Conservation (phyloP, 208 protist species). For the Leishmania braziliensis region DNA sequence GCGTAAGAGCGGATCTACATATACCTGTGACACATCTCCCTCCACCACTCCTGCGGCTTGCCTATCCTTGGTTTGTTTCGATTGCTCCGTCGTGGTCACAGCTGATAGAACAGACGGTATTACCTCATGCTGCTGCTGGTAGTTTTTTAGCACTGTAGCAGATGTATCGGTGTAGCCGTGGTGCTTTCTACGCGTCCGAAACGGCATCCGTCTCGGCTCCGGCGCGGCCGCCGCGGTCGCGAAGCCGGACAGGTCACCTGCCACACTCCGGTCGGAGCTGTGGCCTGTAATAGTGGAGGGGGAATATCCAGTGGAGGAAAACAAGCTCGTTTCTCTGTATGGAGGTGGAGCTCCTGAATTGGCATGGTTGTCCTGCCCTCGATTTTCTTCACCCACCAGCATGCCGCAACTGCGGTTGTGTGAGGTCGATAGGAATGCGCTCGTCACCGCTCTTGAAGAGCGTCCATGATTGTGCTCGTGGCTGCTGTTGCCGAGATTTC, state of each 20-base stretch:
- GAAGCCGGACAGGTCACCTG: not conserved
- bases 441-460: not conserved
- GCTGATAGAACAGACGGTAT: not conserved
- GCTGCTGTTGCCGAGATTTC: not conserved
- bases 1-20: conserved; percentile 28
- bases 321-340: not conserved
- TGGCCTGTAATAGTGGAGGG: conserved; percentile 1
- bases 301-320: not conserved
- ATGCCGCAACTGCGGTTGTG: not conserved
- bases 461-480: not conserved
- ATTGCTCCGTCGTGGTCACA: not conserved
- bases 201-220: not conserved
- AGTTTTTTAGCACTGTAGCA: not conserved
- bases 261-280: conserved; percentile 4
- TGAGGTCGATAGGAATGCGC: not conserved
- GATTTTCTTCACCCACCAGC: not conserved
- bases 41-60: not conserved
- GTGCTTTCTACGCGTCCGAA: not conserved
- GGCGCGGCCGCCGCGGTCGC: not conserved
- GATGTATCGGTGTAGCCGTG: not conserved
- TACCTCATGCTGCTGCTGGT: not conserved
- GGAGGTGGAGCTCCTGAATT: too few species aligned
- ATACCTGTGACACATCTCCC: conserved; percentile 20
- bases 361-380: not conserved
- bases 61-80: not conserved